Evolutionary conservation across 1,284 basidiomycete species (phyloP).

Genomic region (Cutaneotrichosporon cyanovorans): DNA sequence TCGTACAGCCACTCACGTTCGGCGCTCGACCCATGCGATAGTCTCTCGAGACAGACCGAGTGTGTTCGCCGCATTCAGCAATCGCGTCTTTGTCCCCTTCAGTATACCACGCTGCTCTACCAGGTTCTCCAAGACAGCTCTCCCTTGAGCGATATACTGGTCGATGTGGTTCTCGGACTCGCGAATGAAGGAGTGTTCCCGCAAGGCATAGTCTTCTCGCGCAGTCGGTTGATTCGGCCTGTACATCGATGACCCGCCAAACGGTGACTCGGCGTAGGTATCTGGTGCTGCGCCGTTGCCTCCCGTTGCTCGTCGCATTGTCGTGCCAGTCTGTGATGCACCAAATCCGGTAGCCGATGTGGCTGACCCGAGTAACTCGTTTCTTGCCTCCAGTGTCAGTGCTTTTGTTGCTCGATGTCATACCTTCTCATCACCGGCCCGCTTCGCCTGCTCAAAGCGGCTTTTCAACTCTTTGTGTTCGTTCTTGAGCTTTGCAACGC

Average conservation of each 20-base stretch:
- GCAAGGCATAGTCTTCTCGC: conserved; percentile 68
- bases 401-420: conserved; percentile 2
- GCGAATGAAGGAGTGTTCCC: conserved; percentile 78
- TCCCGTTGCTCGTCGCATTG: conserved; percentile 16
- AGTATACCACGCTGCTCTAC: conserved; percentile 83
- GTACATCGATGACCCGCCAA: conserved; percentile 56
- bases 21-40: conserved; percentile 87
- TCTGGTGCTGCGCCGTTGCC: conserved; percentile 53
- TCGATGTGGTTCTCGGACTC: conserved; percentile 72
- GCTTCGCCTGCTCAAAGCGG: conserved; percentile 47
- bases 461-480: conserved; percentile 47
- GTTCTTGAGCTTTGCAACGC: conserved; percentile 46
- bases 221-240: conserved; percentile 48
- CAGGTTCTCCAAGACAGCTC: conserved; percentile 79
- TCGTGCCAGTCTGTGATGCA: conserved; percentile 42
- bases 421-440: conserved; percentile 36
- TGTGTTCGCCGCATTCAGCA: conserved; percentile 84
- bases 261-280: conserved; percentile 37
- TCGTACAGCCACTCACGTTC: conserved; percentile 56
- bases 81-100: conserved; percentile 76
- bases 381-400: background rate
- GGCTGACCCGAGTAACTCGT: background rate
- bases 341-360: conserved; percentile 27
- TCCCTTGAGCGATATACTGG: conserved; percentile 80
- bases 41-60: conserved; percentile 83